Evolutionary conservation across 2,329 filamentous ascomycete genomes (phyloP), one percentile per base, ranked within the genome.

Genomic region (Lachnellula willkommii): DNA sequence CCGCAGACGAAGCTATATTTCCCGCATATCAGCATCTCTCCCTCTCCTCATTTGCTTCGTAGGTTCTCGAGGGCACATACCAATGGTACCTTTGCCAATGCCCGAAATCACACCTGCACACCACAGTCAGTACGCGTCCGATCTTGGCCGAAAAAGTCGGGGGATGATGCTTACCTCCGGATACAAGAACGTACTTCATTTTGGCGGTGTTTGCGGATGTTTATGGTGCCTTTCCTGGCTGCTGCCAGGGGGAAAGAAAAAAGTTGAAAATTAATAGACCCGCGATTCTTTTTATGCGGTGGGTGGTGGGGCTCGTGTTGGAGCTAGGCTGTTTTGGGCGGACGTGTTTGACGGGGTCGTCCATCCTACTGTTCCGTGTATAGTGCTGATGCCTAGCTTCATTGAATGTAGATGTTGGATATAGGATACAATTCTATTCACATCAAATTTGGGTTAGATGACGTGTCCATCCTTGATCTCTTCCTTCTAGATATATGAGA

Each of bases 101-200:
- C 80, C 80, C 63, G 77, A 80, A 65, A 83, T 83, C 46, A 75
- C 73, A 70, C 72, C 72, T 71, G 54, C 24, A 50, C 24, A 47
- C 58, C 49, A 55, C 20, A 26, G 63, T 68, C 55, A 66, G 54
- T 48, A 50, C 39, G n/a, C 35, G 37, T 50, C 51, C 36, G 46
- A 46, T 45, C 32, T 51, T 12, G 9, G 22, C 40, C 15, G 51
- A 53, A 36, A 51, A 43, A 51, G 36, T 14, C 48, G 5, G 8
- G 42, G n/a, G 8, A 9, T n/a, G 11, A 49, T 43, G 59, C 57
- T 17, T 57, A 88, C 87, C 88, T 79, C 88, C 88, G 65, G 86
- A 89, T 64, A 90, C 87, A 64, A 90, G 78, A 73, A 91, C 85
- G 79, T 90, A 90, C 77, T 90, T 89, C 87, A 90, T 91, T 68